Evolutionary conservation across 495 filamentous ascomycete species (phyloP), one percentile per base, ranked within the genome.

Genomic region (Parathielavia appendiculata): DNA sequence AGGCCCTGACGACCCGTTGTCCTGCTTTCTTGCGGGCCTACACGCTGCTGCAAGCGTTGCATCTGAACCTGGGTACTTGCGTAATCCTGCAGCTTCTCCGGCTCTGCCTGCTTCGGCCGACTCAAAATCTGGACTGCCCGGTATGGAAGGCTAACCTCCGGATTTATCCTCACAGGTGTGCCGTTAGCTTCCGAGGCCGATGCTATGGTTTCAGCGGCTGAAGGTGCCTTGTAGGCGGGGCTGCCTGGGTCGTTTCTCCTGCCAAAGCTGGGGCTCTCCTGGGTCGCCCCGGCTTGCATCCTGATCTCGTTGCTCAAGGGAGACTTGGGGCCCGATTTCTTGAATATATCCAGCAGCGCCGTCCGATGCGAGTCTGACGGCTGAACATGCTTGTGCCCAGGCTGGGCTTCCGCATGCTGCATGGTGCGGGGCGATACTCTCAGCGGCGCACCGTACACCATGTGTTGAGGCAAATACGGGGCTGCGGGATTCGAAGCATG

Each of bases 271-370:
- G 51, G 17, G 34, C 48, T 56, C 11, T 50, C n/a, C 17, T 46
- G 32, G n/a, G 44, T 16, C 17, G 51, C 54, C 20, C 52, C 32
- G 6, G 58, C 10, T 30, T 48, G 65, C 36, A 64, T 57, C 13
- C 55, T 64, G 11, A 64, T 54, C 11, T 67, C 68, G 54, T 67
- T 64, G 35, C 64, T 60, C 17, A 60, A 23, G 1, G 70, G 63
- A 17, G 63, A 66, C 22, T 62, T 17, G 5, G 64, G 63, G n/a
- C 51, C 63, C 26, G 61, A n/a, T 38, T 69, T 74, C 60, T 79
- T 81, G 67, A 82, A 80, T 57, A 82, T 73, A 52, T 73, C 73
- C 23, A 82, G 65, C 43, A 82, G 62, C 2, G 71, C 65, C 11
- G 69, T 72, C 34, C 73, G 70, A 54, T 82, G 78, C 30, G 71